These are phyloP conservation scores for Quercus aquifolioides DNA, from an alignment of 306 rosid genomes.

Conservation along the genomic window DNA sequence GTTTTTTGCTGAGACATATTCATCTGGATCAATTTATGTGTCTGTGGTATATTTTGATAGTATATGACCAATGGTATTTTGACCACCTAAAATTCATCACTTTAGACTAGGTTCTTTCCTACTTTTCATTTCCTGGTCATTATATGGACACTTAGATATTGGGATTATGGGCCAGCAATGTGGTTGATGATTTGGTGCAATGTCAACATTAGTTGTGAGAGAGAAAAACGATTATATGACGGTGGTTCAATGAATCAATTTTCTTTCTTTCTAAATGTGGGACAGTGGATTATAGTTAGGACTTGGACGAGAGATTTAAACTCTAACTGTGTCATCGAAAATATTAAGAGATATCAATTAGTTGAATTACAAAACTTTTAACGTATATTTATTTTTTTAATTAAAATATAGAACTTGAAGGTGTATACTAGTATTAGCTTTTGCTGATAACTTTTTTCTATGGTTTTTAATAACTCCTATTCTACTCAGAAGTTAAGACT, in stretches of 20 bases:
- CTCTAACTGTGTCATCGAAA: fast-evolving
- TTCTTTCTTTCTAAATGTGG: neutral
- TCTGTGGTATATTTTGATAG: neutral
- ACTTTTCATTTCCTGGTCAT: neutral
- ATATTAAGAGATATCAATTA: too few relatives aligned
- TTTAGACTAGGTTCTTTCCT: neutral
- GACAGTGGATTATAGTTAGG: neutral
- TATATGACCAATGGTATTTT: neutral
- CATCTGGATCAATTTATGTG: neutral
- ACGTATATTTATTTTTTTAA: too few relatives aligned
- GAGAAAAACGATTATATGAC: neutral
- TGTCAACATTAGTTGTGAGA: neutral
- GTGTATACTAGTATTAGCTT: too few relatives aligned
- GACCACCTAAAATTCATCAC: neutral
- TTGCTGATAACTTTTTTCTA: too few relatives aligned
- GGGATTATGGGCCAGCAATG: neutral
- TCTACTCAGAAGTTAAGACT: too few relatives aligned
- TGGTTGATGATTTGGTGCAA: neutral
- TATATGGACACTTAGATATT: neutral
- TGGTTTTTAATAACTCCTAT: too few relatives aligned
- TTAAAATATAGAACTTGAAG: too few relatives aligned
- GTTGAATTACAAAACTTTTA: too few relatives aligned
- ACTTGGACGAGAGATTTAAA: neutral
- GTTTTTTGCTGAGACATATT: neutral
- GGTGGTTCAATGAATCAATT: neutral